phyloP scores from a whole-genome alignment of 345 rosid species.

The Euclidium syriacum region DNA sequence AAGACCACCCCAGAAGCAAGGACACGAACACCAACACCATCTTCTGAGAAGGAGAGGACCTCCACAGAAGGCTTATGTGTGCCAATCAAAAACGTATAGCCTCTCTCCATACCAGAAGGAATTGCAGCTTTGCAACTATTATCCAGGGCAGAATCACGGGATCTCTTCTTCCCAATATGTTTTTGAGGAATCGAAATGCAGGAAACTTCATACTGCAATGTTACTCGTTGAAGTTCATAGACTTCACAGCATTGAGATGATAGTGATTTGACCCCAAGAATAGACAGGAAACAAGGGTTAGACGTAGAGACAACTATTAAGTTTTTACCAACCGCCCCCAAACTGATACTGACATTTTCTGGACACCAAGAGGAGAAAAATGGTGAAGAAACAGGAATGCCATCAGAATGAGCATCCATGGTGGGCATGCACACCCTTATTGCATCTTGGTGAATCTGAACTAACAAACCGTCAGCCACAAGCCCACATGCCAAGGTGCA shows the following conservation, averaged over 20 bases:
- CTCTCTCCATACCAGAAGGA: constrained; percentile 61
- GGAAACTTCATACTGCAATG: constrained; percentile 76
- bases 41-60: constrained; percentile 59
- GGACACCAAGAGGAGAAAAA: constrained; percentile 82
- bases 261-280: constrained; percentile 70
- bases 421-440: constrained; percentile 88
- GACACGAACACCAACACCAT: constrained; percentile 56
- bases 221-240: constrained; percentile 71
- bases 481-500: constrained; percentile 97
- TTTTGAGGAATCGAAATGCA: constrained; percentile 81
- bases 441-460: constrained; percentile 87
- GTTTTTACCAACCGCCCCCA: constrained; percentile 87
- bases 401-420: constrained; percentile 75
- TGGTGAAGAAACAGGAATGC: constrained; percentile 63
- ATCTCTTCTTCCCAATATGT: constrained; percentile 38
- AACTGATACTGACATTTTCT: constrained; percentile 60
- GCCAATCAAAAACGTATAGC: constrained; percentile 75
- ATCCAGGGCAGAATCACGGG: constrained; percentile 31
- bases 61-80: constrained; percentile 98
- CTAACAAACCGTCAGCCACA: constrained; percentile 68
- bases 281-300: constrained; percentile 73
- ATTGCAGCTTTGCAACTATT: constrained; percentile 29
- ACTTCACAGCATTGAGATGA: constrained; percentile 57
- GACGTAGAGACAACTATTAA: constrained; percentile 82
- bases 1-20: constrained; percentile 75